phyloP scores from a whole-genome alignment of 768 basidiomycete species.

The Calocera cornea region DNA sequence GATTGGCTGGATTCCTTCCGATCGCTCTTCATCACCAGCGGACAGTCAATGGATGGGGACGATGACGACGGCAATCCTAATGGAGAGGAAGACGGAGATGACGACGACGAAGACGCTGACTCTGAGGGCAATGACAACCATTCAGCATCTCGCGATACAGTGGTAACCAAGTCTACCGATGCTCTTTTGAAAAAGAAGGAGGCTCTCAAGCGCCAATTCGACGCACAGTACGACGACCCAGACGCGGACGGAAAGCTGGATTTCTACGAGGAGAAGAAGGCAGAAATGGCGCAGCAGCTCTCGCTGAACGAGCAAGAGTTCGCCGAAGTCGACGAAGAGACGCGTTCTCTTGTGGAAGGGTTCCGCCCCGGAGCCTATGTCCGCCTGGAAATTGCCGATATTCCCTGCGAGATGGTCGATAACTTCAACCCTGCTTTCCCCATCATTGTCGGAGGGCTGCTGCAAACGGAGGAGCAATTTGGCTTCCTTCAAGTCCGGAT shows the following conservation, averaged over 20 bases:
- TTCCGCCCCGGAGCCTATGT: constrained; percentile 84
- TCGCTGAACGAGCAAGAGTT: constrained; percentile 78
- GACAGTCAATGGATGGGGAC: constrained; percentile 16
- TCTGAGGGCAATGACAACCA: constrained; percentile 26
- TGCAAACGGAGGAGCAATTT: constrained; percentile 80
- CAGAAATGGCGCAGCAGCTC: constrained; percentile 75
- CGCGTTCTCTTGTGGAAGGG: constrained; percentile 77
- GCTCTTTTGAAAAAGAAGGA: constrained; percentile 78
- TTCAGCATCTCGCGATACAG: too few relatives aligned
- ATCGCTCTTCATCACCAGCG: constrained; percentile 78
- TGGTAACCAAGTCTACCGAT: constrained; percentile 9
- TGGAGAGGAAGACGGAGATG: constrained; percentile 27
- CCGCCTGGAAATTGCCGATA: constrained; percentile 69
- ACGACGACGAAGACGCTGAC: constrained; percentile 31
- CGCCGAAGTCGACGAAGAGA: constrained; percentile 55
- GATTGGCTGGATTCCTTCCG: constrained; percentile 75
- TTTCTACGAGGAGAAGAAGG: constrained; percentile 86
- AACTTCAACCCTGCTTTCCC: constrained; percentile 88
- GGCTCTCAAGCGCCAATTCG: constrained; percentile 83
- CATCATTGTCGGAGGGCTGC: constrained; percentile 80
- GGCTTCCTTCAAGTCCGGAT: constrained; percentile 90
- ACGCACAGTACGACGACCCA: constrained; percentile 90
- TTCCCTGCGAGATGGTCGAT: constrained; percentile 85
- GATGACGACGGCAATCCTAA: constrained; percentile 28
- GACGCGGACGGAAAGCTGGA: constrained; percentile 49